phyloP scores from a whole-genome alignment of 2,329 filamentous ascomycete species.

The Aspergillus pseudotamarii region DNA sequence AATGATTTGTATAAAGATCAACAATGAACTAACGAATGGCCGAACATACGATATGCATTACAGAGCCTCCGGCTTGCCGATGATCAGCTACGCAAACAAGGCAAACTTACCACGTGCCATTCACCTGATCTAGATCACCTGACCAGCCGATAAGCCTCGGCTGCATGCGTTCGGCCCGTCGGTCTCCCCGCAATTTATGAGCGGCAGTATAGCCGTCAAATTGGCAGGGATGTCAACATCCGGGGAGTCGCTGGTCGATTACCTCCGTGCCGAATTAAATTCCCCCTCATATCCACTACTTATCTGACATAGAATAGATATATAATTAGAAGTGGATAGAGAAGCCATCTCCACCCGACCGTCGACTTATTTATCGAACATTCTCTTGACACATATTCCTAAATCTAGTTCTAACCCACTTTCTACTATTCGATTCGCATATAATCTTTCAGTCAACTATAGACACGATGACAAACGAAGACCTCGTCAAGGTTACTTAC shows the following conservation, averaged over 20 bases:
- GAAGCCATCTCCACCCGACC: not conserved
- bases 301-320: not conserved
- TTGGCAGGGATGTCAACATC: not conserved
- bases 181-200: slow-evolving; percentile 12
- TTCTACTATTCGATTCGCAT: not conserved
- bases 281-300: not conserved
- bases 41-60: slow-evolving; percentile 15
- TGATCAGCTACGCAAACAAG: slow-evolving; percentile 19
- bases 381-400: not conserved
- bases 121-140: slow-evolving; percentile 17
- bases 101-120: slow-evolving; percentile 4
- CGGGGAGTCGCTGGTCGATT: not conserved
- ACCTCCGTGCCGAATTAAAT: not conserved
- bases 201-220: slow-evolving; percentile 1
- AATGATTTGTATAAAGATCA: not conserved
- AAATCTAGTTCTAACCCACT: not conserved
- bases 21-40: slow-evolving; percentile 7
- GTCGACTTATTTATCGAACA: not conserved
- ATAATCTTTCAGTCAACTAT: not conserved
- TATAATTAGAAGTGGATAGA: not conserved
- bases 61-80: slow-evolving; percentile 14
- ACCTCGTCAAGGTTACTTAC: slow-evolving; percentile 63
- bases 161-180: slow-evolving; percentile 17
- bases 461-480: slow-evolving; percentile 36
- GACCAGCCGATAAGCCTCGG: slow-evolving; percentile 17